Evolutionary conservation across 495 filamentous ascomycete genomes (phyloP).

Genomic region (Xylaria flabelliformis): DNA sequence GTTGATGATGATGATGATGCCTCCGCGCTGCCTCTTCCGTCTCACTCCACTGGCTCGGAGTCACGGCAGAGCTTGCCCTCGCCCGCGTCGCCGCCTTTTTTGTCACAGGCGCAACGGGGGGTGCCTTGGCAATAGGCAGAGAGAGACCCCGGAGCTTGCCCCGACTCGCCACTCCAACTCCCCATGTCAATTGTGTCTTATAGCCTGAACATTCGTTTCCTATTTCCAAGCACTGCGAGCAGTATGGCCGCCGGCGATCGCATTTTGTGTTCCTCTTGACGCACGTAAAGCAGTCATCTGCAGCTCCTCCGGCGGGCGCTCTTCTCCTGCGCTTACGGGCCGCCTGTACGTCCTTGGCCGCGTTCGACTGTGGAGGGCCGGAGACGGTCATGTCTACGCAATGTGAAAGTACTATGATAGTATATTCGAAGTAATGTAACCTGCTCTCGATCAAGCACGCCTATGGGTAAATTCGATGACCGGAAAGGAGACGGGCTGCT

Average conservation of each 20-base stretch:
- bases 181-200: constrained; percentile 97
- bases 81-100: constrained; percentile 53
- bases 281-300: constrained; percentile 96
- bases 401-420: constrained; percentile 14
- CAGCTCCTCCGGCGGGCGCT: constrained; percentile 85
- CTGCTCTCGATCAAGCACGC: constrained; percentile 36
- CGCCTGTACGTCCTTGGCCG: constrained; percentile 51
- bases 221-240: constrained; percentile 89
- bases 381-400: constrained; percentile 53
- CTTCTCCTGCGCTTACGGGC: constrained; percentile 83
- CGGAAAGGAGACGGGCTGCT: constrained; percentile 13
- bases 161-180: constrained; percentile 93
- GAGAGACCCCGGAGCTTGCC: constrained; percentile 92
- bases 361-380: constrained; percentile 46
- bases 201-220: constrained; percentile 96
- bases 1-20: constrained; percentile 34
- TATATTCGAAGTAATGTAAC: constrained; percentile 24
- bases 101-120: constrained; percentile 55
- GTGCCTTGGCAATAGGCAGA: constrained; percentile 78
- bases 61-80: constrained; percentile 47
- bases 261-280: constrained; percentile 81
- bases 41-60: constrained; percentile 45
- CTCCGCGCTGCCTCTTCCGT: constrained; percentile 42
- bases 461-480: constrained; percentile 39
- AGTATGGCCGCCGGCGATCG: constrained; percentile 93